Percentiles rank a stretch among this genome's conserved stretches.
phyloP scores from a whole-genome alignment of 2,329 filamentous ascomycete genomes.

The Pseudocercospora crystallina region DNA sequence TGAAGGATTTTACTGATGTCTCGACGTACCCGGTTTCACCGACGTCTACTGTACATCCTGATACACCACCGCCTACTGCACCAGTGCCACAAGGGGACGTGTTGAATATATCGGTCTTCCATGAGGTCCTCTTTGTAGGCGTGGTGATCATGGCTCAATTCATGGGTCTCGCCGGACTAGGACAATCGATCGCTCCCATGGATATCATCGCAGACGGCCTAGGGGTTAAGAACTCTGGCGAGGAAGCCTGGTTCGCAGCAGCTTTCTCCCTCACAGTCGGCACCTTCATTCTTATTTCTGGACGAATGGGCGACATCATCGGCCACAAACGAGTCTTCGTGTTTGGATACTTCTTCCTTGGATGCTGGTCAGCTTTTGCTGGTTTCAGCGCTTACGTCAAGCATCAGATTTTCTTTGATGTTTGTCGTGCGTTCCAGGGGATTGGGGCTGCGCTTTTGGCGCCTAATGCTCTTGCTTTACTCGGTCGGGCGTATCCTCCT shows the following conservation, averaged over 20 bases:
- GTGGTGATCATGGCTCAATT: conserved; percentile 31
- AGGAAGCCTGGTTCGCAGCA: conserved; percentile 47
- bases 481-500: conserved; percentile 36
- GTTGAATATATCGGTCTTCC: conserved; percentile 22
- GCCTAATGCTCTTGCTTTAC: conserved; percentile 40
- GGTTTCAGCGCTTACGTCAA: conserved; percentile 39
- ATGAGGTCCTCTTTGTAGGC: conserved; percentile 28
- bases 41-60: neutral
- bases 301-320: conserved; percentile 44
- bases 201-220: conserved; percentile 48
- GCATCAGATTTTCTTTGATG: conserved; percentile 34
- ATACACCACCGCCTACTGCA: neutral
- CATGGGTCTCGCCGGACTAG: conserved; percentile 29
- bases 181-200: conserved; percentile 39
- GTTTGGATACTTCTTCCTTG: conserved; percentile 41
- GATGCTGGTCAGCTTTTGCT: conserved; percentile 42
- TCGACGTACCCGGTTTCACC: too few species aligned
- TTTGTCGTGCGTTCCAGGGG: conserved; percentile 43
- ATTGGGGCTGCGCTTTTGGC: conserved; percentile 39
- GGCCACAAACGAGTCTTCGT: conserved; percentile 44
- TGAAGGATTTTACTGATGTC: conserved; percentile 10
- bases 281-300: conserved; percentile 47
- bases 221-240: conserved; percentile 39
- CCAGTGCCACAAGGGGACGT: neutral
- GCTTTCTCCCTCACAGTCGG: conserved; percentile 45